phyloP scores from a whole-genome alignment of 108 stramenopile genomes.

The Fragilaria radians region DNA sequence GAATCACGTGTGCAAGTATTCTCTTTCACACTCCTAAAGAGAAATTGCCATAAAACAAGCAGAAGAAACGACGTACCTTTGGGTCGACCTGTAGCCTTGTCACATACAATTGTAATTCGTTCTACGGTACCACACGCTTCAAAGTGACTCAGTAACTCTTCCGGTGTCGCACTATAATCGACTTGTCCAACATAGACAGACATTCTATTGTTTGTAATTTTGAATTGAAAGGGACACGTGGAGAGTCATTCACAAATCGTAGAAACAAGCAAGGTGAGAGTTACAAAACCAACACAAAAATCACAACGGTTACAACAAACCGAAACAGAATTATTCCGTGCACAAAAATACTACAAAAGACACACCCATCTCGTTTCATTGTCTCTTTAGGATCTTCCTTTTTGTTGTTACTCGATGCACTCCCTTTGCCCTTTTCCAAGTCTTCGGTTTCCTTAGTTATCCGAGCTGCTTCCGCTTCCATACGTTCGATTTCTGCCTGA shows the following conservation, averaged over 20 bases:
- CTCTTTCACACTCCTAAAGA: too few relatives aligned
- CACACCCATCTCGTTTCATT: conserved; percentile 20
- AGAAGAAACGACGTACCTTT: conserved; percentile 73
- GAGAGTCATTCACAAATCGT: too few relatives aligned
- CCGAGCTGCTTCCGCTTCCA: conserved; percentile 82
- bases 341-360: conserved; percentile 2
- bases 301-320: conserved; percentile 4
- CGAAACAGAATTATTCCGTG: conserved; percentile 24
- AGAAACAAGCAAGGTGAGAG: too few relatives aligned
- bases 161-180: conserved; percentile 92
- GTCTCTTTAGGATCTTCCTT: conserved; percentile 14
- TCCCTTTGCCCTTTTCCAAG: conserved; percentile 21
- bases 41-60: too few relatives aligned
- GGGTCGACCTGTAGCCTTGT: conserved; percentile 90
- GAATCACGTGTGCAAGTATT: too few relatives aligned
- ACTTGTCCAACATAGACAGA: conserved; percentile 97
- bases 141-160: conserved; percentile 93
- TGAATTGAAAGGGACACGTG: conserved; percentile 1
- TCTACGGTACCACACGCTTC: conserved; percentile 93
- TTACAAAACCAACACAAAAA: too few relatives aligned
- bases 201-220: conserved; percentile 16
- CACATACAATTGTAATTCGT: conserved; percentile 97
- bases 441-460: conserved; percentile 45
- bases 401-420: conserved; percentile 16
- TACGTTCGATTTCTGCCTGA: conserved; percentile 74